phyloP scores from a whole-genome alignment of 305 asterid genomes.

The Solanum hybrid region DNA sequence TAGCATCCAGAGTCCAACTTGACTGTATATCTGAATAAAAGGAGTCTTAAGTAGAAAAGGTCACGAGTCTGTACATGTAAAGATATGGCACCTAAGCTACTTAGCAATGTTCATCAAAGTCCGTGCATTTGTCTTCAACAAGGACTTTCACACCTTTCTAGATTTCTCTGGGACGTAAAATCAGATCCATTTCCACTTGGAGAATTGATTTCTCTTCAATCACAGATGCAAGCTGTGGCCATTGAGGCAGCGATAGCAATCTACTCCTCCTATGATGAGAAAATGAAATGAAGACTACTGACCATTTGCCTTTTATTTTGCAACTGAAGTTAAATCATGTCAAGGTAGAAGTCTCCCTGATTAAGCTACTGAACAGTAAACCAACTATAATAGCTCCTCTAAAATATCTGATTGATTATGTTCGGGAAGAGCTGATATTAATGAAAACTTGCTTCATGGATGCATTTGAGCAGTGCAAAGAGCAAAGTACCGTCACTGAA shows the following conservation, averaged over 20 bases:
- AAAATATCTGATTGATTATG: background rate
- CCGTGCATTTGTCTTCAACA: background rate
- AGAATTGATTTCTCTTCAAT: background rate
- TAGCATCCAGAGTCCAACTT: background rate
- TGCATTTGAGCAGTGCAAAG: background rate
- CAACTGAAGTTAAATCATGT: background rate
- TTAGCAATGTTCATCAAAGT: background rate
- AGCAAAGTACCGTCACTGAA: background rate
- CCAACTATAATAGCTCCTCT: background rate
- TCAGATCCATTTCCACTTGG: background rate
- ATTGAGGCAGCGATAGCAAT: background rate
- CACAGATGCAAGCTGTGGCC: background rate
- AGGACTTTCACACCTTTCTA: background rate
- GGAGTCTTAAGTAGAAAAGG: background rate
- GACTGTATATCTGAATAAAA: no score
- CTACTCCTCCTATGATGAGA: background rate
- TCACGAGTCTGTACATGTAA: background rate
- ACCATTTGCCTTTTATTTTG: background rate
- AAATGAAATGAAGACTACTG: background rate
- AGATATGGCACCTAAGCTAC: background rate
- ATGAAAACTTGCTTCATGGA: background rate
- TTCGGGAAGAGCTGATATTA: background rate
- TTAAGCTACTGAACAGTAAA: background rate
- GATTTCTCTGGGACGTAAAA: background rate
- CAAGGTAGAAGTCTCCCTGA: background rate